These are phyloP conservation scores for Pulveroboletus sp. DNA, from an alignment of 768 basidiomycete genomes.

Conservation along the genomic window DNA sequence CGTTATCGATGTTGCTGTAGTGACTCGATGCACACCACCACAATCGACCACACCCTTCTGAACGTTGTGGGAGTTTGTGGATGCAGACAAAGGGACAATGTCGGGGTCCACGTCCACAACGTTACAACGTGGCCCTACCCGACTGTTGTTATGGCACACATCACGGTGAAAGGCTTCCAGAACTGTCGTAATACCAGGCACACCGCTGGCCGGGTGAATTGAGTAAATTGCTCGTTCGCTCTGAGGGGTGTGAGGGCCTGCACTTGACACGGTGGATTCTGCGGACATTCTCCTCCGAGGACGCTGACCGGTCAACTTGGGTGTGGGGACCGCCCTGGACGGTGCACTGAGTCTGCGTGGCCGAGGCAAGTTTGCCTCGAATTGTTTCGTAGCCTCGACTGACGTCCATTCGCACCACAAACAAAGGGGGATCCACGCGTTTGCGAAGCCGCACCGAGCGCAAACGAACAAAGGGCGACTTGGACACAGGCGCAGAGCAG, in stretches of 20 bases:
- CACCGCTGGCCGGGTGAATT: conserved; percentile 2
- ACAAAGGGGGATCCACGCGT: conserved; percentile 48
- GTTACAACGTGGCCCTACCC: conserved; percentile 13
- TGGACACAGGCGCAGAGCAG: conserved; percentile 40
- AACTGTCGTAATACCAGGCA: conserved; percentile 30
- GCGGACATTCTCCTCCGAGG: conserved; percentile 20
- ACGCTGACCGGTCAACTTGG: conserved; percentile 10
- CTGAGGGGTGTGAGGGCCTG: conserved; percentile 21
- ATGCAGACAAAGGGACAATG: neutral
- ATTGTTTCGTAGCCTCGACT: conserved; percentile 36
- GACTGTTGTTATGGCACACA: conserved; percentile 13
- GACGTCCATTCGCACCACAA: conserved; percentile 52
- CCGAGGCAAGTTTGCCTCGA: conserved; percentile 39
- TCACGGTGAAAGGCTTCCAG: conserved; percentile 22
- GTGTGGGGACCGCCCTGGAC: conserved; percentile 7
- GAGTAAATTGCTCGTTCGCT: conserved; percentile 12
- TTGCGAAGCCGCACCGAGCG: conserved; percentile 44
- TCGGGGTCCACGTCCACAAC: conserved; percentile 3
- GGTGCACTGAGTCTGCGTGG: conserved; percentile 32
- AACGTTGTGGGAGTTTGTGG: conserved; percentile 9
- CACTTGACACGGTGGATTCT: conserved; percentile 19
- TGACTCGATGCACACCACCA: conserved; percentile 23
- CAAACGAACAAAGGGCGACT: conserved; percentile 46
- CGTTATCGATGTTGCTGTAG: conserved; percentile 28
- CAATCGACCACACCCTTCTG: conserved; percentile 14